Evolutionary conservation across 768 basidiomycete species (phyloP).

Genomic region (Naganishia antarctica): DNA sequence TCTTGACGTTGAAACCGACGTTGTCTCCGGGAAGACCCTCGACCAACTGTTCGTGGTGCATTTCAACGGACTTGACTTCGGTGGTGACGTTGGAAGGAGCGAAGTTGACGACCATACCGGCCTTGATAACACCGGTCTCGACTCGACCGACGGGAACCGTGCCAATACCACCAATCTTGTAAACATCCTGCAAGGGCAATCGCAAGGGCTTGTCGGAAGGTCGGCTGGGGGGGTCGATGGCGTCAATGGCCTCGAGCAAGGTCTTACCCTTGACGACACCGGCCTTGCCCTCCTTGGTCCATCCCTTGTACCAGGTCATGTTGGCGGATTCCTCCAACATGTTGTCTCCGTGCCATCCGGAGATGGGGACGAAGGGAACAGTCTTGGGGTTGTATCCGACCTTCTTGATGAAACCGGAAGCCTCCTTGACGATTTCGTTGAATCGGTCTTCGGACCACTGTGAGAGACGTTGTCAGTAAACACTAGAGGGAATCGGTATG

Average conservation of each 20-base stretch:
- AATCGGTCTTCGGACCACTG: conserved; percentile 99
- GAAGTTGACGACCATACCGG: conserved; percentile 97
- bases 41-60: conserved; percentile 65
- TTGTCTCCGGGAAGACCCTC: conserved; percentile 97
- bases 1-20: conserved; percentile 98
- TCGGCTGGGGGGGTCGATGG: conserved; percentile 94
- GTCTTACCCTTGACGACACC: conserved; percentile 97
- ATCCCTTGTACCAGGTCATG: conserved; percentile 99
- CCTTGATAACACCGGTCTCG: conserved; percentile 99
- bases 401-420: conserved; percentile 97
- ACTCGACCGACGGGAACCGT: conserved; percentile 99
- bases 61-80: conserved; percentile 87
- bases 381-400: conserved; percentile 99
- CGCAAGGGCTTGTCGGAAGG: conserved; percentile 99
- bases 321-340: conserved; percentile 99
- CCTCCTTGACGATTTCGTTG: conserved; percentile 99
- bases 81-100: conserved; percentile 97
- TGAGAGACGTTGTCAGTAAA: background rate
- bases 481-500: background rate
- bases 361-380: conserved; percentile 98
- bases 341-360: conserved; percentile 99
- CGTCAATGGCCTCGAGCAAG: conserved; percentile 98
- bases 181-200: conserved; percentile 99
- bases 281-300: conserved; percentile 91
- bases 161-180: conserved; percentile 99